Evolutionary conservation across 2,329 filamentous ascomycete species (phyloP).

Genomic region (Claviceps fusiformis): DNA sequence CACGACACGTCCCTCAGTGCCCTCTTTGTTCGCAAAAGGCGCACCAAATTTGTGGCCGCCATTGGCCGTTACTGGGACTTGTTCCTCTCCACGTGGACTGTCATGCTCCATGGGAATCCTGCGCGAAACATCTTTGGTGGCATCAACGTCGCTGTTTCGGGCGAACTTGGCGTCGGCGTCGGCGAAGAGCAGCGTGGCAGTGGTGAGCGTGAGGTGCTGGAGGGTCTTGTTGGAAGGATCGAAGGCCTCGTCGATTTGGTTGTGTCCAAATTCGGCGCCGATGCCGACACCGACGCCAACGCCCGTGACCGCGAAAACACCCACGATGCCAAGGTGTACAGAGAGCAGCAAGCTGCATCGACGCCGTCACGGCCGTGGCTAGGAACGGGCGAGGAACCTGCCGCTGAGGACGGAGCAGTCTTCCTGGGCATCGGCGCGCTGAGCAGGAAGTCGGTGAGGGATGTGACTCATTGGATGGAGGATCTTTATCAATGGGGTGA

Average conservation of each 20-base stretch:
- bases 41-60: constrained; percentile 56
- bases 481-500: constrained; percentile 75
- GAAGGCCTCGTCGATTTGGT: constrained; percentile 80
- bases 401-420: constrained; percentile 66
- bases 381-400: constrained; percentile 53
- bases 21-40: constrained; percentile 50
- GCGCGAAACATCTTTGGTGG: constrained; percentile 65
- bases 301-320: too few species aligned
- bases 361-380: constrained; percentile 43
- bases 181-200: constrained; percentile 93
- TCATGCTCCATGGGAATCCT: constrained; percentile 82
- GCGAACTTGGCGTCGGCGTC: constrained; percentile 85
- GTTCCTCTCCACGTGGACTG: constrained; percentile 64
- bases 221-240: constrained; percentile 68
- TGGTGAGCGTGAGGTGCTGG: constrained; percentile 82
- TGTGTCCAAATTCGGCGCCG: constrained; percentile 69
- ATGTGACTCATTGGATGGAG: constrained; percentile 76
- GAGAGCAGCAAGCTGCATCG: constrained; percentile 8
- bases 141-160: constrained; percentile 77
- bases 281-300: constrained; percentile 13
- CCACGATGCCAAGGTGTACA: constrained; percentile 11
- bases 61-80: constrained; percentile 72
- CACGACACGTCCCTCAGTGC: constrained; percentile 63
- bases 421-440: constrained; percentile 72
- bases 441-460: constrained; percentile 54